Percentiles rank a stretch among this genome's conserved stretches.
Evolutionary conservation across 768 basidiomycete species (phyloP).

Genomic region (Heimioporus sp.): DNA sequence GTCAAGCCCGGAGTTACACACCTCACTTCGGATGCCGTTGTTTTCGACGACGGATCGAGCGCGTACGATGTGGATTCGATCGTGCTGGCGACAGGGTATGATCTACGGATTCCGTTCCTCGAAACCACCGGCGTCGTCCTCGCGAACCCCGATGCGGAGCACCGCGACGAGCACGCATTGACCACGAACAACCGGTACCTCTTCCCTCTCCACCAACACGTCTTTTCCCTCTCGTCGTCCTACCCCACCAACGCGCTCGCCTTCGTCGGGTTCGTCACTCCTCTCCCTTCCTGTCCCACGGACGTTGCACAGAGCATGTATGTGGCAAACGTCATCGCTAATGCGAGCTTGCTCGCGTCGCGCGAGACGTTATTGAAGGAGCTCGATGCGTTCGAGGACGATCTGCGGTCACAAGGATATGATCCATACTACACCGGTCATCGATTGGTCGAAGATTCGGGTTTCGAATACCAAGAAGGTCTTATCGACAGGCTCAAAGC

Average conservation of each 20-base stretch:
- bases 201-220: conserved; percentile 52
- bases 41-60: conserved; percentile 47
- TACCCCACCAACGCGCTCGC: conserved; percentile 52
- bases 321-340: conserved; percentile 42
- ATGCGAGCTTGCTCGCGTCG: conserved; percentile 39
- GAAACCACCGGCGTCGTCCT: conserved; percentile 22
- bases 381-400: conserved; percentile 15
- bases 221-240: conserved; percentile 47
- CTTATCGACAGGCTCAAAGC: conserved; percentile 12
- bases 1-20: conserved; percentile 46
- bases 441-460: conserved; percentile 9
- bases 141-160: conserved; percentile 16
- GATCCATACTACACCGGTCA: conserved; percentile 52
- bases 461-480: conserved; percentile 42
- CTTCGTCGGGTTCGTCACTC: conserved; percentile 52
- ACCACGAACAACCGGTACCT: conserved; percentile 53
- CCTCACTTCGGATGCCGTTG: conserved; percentile 43
- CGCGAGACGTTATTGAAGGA: conserved; percentile 20
- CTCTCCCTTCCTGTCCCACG: conserved; percentile 40
- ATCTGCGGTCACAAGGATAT: conserved; percentile 36
- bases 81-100: conserved; percentile 56
- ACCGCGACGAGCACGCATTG: conserved; percentile 23
- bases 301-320: conserved; percentile 43
- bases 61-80: conserved; percentile 43
- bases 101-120: conserved; percentile 51